These are phyloP conservation scores for Magnaporthiopsis incrustans DNA, from an alignment of 2,329 filamentous ascomycete species.

Conservation along the genomic window DNA sequence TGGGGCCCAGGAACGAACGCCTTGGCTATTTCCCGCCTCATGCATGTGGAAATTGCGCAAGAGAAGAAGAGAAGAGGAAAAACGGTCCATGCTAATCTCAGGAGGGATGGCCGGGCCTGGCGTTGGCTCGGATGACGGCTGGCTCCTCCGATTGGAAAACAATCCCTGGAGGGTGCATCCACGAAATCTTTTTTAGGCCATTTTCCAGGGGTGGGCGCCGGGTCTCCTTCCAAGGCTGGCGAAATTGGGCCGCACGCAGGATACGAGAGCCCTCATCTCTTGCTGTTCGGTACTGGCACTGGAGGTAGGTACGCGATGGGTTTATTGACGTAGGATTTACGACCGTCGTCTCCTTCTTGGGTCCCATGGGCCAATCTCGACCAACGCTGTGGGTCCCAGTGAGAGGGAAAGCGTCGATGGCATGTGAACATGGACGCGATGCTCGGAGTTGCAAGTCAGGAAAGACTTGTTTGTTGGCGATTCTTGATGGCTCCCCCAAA, in stretches of 20 bases:
- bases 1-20: slow-evolving; percentile 9
- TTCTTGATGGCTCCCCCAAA: not conserved
- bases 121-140: not conserved
- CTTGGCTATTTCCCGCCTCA: slow-evolving; percentile 8
- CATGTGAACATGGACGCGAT: not conserved
- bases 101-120: no score
- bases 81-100: not conserved
- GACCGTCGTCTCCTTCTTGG: not conserved
- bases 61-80: not conserved
- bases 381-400: not conserved
- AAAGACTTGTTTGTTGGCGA: not conserved
- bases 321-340: not conserved
- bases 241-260: not conserved
- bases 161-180: not conserved
- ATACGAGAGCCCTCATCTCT: not conserved
- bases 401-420: not conserved
- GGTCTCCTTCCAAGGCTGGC: not conserved
- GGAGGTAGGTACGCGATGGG: not conserved
- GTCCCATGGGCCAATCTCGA: not conserved
- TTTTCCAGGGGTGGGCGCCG: not conserved
- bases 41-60: not conserved
- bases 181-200: not conserved
- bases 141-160: not conserved
- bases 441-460: not conserved
- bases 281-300: not conserved